Base-by-base conservation (phyloP, 768 basidiomycete genomes). In the Podaxis sp. region DNA sequence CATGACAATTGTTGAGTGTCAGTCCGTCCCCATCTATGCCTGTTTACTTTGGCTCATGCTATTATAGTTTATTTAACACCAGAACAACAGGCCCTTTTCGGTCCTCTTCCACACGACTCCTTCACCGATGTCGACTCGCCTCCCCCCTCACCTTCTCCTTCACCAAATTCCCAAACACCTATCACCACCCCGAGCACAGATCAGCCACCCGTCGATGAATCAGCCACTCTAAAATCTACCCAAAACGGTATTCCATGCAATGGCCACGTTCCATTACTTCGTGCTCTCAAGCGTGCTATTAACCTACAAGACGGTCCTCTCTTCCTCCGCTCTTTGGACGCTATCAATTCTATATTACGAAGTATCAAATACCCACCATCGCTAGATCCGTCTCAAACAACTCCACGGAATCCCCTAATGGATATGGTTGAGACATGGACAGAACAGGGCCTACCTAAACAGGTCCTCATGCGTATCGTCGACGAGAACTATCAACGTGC, bases 401-500 rank as follows among this genome's bases (percentile, higher is more conserved):
- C 74, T 0, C 74, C 76, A 0, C 74, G 73, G 2, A 90, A 90
- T 64, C 65, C 75, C 1, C 72, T 92, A 13, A 83, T 77, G 70
- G 72, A 77, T 19, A 72, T 75, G 1, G 77, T 87, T 4, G 73
- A 77, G 42, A 68, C 74, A 0, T 91, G 89, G 88, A 75, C 74
- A 0, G 68, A 76, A 19, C 76, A 69, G 1, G 87, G 85, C 2
- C 71, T 95, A 28, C 90, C 87, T 0, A 79, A 85, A 52, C 80
- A 83, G 38, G 83, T 95, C 2, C 78, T 90, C 62, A 81, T 87
- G 77, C 87, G 89, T 46, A 84, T 96, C 53, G 81, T 92, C 57
- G 94, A 95, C 49, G 95, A 98, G 78, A 92, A 89, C 40, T 99
- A 99, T 70, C 94, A 98, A 70, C 86, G 97, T 28, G 86, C 87